Base-by-base conservation (phyloP, 2,329 filamentous ascomycete species). In the Penicillium sp. region DNA sequence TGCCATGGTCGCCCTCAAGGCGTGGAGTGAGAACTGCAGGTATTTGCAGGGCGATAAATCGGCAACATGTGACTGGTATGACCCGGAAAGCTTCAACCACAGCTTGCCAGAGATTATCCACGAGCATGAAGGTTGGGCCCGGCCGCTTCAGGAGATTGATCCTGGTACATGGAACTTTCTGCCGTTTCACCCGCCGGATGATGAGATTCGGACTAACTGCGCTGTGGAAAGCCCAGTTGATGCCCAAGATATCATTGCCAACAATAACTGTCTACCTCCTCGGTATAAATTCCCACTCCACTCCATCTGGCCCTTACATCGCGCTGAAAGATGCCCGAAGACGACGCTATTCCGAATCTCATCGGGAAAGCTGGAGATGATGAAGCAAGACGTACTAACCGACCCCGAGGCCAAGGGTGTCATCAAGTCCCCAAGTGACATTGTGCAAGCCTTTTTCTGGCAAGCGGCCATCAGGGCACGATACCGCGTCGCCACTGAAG, bases 391-490 rank as follows among this genome's bases (percentile, higher is more conserved):
- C 7, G 52, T 55, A 1, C 3, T 48, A 3, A 16, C 21, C 5
- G 52, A 55, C 14, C 52, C 52, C 5, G 30, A 55, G 20, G 52
- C 52, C 16, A 48, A 48, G 12, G 52, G 45, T 7, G 30, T 26
- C 2, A 55, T 47, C 14, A 24, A 38, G 7, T 55, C 52, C 11
- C 40, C 48, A 12, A 55, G 52, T 48, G 52, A 55, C 24, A 55
- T 55, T 26, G 52, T 55, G 9, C 52, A 55, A 55, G 52, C 43
- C 21, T 55, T 55, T 43, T 8, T 55, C 5, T 55, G 52, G 52
- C 45, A 43, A 18, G 52, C 52, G 18, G 52, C 43, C 12, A 48
- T 55, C 7, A 38, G 52, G 18, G 52, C 38, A 9, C 52, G 52
- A 55, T 55, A 48, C 30, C 45, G 52, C 5, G 33, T 55, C 18